A percentile compares a stretch with the other conserved stretches of the same genome.
Conservation (phyloP, 345 rosid species). For the Pistacia integerrima region DNA sequence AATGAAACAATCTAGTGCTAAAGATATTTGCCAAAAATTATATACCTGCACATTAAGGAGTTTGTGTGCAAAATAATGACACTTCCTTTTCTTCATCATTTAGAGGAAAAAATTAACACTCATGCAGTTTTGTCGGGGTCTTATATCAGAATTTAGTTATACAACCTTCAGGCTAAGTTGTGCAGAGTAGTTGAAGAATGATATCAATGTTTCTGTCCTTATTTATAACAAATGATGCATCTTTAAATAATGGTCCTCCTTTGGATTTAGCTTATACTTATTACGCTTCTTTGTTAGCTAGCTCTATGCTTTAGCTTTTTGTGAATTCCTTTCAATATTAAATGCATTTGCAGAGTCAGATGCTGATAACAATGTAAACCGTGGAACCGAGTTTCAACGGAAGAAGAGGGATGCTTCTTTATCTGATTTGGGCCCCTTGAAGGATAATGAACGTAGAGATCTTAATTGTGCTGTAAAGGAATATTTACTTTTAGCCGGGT, state of each 20-base stretch:
- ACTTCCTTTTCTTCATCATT: background rate
- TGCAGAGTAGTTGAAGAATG: background rate
- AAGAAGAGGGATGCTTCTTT: slow-evolving; percentile 57
- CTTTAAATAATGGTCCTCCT: background rate
- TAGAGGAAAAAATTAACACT: background rate
- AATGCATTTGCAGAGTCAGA: slow-evolving; percentile 51
- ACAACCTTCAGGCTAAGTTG: background rate
- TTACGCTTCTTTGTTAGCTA: background rate
- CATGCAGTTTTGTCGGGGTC: background rate
- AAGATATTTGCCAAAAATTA: background rate
- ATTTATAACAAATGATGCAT: background rate
- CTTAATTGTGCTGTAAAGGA: slow-evolving; percentile 95
- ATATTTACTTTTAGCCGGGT: slow-evolving; percentile 92
- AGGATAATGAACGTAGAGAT: slow-evolving; percentile 81
- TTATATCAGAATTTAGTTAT: background rate
- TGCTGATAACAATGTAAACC: slow-evolving; percentile 36
- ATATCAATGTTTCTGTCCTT: background rate
- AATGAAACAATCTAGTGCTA: slow-evolving; percentile 11
- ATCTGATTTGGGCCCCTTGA: slow-evolving; percentile 81
- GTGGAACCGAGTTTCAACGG: slow-evolving; percentile 51
- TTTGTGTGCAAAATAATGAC: background rate
- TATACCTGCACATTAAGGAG: background rate
- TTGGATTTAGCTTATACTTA: slow-evolving; percentile 1
- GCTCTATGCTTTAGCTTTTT: slow-evolving; percentile 5
- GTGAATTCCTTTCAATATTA: slow-evolving; percentile 15